A percentile compares a stretch with the other conserved stretches of the same genome.
Evolutionary conservation across 768 basidiomycete species (phyloP).

Genomic region (Rickenella mellea): DNA sequence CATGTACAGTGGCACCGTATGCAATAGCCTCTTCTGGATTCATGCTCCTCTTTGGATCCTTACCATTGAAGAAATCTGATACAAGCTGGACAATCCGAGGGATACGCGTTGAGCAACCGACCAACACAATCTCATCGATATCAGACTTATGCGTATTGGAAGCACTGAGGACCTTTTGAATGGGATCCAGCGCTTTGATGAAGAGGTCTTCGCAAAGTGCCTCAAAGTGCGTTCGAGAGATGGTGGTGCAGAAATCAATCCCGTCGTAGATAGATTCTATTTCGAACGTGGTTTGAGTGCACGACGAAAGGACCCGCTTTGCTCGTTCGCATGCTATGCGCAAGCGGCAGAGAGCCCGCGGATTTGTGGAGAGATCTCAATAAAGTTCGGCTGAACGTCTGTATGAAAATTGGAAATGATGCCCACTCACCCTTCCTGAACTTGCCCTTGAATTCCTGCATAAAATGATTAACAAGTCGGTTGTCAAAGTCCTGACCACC

Average conservation of each 20-base stretch:
- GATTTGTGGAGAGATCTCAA: conserved; percentile 93
- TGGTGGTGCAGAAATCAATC: conserved; percentile 96
- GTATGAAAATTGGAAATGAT: too few species aligned
- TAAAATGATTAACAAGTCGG: conserved; percentile 95
- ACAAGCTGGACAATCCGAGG: conserved; percentile 98
- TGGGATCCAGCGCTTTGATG: conserved; percentile 96
- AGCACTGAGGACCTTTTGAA: conserved; percentile 98
- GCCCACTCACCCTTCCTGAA: too few species aligned
- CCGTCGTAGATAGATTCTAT: conserved; percentile 98
- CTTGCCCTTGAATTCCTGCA: conserved; percentile 98
- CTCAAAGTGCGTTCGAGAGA: conserved; percentile 99
- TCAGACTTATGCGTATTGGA: conserved; percentile 95
- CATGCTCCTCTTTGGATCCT: conserved; percentile 98
- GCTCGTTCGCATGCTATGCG: conserved; percentile 98
- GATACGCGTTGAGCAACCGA: conserved; percentile 99
- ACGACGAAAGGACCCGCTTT: conserved; percentile 96
- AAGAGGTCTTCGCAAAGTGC: conserved; percentile 94
- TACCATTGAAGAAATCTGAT: conserved; percentile 96
- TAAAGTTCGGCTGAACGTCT: too few species aligned
- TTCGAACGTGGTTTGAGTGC: conserved; percentile 97
- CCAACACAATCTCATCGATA: conserved; percentile 98
- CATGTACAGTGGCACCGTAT: conserved; percentile 99
- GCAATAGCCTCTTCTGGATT: conserved; percentile 99
- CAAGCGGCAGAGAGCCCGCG: conserved; percentile 93
- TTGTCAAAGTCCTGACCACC: conserved; percentile 99